Base-by-base conservation (phyloP, 768 basidiomycete species). In the Boletus sensibilis region DNA sequence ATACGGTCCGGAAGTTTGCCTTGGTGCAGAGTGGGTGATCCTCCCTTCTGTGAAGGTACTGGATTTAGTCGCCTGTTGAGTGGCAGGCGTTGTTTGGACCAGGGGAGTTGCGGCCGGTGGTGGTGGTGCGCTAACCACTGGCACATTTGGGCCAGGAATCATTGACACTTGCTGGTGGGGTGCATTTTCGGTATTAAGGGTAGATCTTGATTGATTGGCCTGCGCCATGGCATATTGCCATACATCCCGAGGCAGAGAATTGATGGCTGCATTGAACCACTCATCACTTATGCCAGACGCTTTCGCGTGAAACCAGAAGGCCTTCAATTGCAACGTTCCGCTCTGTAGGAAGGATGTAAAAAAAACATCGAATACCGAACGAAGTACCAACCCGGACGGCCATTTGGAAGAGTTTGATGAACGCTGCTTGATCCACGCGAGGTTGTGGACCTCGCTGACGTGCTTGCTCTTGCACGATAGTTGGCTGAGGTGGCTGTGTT, bases 381-480 rank as follows among this genome's bases (percentile, higher is more conserved):
- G 27, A 48, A 46, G 37, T 14, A 59, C 69, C 5, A 48, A 71
- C 70, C 41, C 60, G 52, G 9, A 61, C 47, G 14, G 59, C 64
- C 1, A 7, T 20, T 37, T 66, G 71, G 33, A 71, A 73, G 27
- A 39, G 40, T 20, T 53, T 57, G 27, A 60, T 47, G 25, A 72
- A 71, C 16, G 18, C 52, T 13, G 57, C 65, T 47, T 59, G 58
- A 45, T 60, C 57, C 12, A 18, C 16, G 18, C 9, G 35, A 27
- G 21, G 25, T 16, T 49, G 52, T 35, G 42, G 18, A 1, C 9
- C 41, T 8, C 21, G 52, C 27, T 52, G 67, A n/a, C 16, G 23
- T 40, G 14, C 42, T 34, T 57, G 53, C 23, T 55, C 56, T 52
- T 56, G 66, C n/a, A 29, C 39, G 16, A 31, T 43, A 21, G 12